phyloP scores from a whole-genome alignment of 106 monocot genomes.

The Allium fistulosum region DNA sequence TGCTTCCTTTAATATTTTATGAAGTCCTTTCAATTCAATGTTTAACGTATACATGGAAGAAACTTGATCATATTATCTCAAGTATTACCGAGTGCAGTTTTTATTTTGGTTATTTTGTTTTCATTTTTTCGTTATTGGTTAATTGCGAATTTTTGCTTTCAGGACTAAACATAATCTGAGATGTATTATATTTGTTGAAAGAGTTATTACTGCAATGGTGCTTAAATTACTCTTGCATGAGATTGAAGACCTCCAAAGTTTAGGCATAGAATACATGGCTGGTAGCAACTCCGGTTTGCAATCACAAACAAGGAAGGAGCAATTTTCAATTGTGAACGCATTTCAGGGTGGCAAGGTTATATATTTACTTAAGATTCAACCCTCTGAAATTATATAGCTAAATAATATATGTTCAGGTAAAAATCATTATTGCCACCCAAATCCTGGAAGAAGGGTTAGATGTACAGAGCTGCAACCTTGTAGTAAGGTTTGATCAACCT shows the following conservation, averaged over 20 bases:
- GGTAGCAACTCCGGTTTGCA: conserved; percentile 28
- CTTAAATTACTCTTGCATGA: conserved; percentile 32
- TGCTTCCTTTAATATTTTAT: too few species aligned
- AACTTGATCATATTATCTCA: too few species aligned
- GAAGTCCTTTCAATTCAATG: too few species aligned
- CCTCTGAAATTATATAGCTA: too few species aligned
- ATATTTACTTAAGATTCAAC: neutral
- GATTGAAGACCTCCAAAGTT: conserved; percentile 30
- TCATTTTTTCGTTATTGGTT: too few species aligned
- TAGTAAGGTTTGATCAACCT: conserved; percentile 58
- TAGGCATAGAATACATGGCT: conserved; percentile 42
- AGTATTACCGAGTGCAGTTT: too few species aligned
- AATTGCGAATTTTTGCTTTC: neutral
- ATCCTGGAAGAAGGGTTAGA: conserved; percentile 78
- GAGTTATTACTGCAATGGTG: conserved; percentile 55
- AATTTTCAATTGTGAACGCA: conserved; percentile 42
- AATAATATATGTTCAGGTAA: conserved; percentile 23
- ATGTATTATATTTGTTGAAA: conserved; percentile 74
- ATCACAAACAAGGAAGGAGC: conserved; percentile 39
- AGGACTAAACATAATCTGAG: conserved; percentile 37
- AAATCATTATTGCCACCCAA: conserved; percentile 64
- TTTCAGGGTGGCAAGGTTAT: conserved; percentile 51
- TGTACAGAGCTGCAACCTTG: conserved; percentile 70
- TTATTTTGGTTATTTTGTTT: too few species aligned
- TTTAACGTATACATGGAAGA: too few species aligned